Conservation (phyloP, 768 basidiomycete genomes). For the Termitomyces sp. region DNA sequence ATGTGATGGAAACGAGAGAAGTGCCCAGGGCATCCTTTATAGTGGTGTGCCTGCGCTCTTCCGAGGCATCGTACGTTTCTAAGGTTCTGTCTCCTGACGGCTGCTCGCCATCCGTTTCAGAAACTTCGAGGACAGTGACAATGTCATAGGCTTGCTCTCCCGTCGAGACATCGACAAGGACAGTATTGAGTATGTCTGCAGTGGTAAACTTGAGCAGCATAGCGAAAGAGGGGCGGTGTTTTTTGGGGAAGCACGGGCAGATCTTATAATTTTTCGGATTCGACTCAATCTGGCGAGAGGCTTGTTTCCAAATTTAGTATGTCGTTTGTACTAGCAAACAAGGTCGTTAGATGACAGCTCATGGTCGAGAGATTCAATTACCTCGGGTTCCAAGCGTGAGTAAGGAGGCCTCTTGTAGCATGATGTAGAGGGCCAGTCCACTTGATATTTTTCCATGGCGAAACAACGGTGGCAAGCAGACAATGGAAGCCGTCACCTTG, state of each 20-base stretch:
- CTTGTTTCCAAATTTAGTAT: constrained; percentile 46
- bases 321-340: constrained; percentile 34
- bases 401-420: constrained; percentile 9
- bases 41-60: constrained; percentile 35
- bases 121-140: constrained; percentile 36
- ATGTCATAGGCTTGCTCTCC: constrained; percentile 48
- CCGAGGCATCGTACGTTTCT: neutral
- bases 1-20: constrained; percentile 44
- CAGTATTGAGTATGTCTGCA: constrained; percentile 54
- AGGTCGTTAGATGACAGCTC: neutral
- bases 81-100: constrained; percentile 10
- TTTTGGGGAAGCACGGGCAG: constrained; percentile 1
- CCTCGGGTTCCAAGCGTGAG: neutral
- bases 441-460: constrained; percentile 21
- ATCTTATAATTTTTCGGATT: constrained; percentile 19
- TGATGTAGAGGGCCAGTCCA: neutral
- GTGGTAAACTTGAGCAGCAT: constrained; percentile 63
- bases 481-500: constrained; percentile 13
- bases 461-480: constrained; percentile 14
- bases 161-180: constrained; percentile 51
- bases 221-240: constrained; percentile 12
- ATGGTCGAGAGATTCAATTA: neutral
- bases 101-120: constrained; percentile 25
- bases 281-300: constrained; percentile 32
- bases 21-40: constrained; percentile 40